Conservation (phyloP, 106 monocot genomes). For the Dendrobium nobile region DNA sequence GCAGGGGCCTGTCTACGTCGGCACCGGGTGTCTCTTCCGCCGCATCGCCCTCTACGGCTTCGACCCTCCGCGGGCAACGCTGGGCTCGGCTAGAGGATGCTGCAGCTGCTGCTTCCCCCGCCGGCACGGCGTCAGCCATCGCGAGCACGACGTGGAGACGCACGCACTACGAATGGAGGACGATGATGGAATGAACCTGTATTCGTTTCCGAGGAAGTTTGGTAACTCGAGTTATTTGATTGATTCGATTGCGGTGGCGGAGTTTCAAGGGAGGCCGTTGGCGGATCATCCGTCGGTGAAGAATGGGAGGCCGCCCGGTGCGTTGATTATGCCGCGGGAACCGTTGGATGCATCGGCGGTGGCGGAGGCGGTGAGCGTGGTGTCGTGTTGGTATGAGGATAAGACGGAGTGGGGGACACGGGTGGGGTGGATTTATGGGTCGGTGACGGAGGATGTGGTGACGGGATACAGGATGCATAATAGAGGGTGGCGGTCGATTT, state of each 20-base stretch:
- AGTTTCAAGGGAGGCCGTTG: constrained; percentile 66
- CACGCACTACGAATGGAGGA: constrained; percentile 58
- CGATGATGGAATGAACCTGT: constrained; percentile 52
- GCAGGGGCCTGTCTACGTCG: constrained; percentile 91
- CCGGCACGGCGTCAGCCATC: constrained; percentile 4
- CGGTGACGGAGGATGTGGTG: constrained; percentile 88
- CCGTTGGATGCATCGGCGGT: constrained; percentile 66
- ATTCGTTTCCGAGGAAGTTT: constrained; percentile 70
- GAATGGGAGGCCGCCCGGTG: constrained; percentile 57
- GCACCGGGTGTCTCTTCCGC: constrained; percentile 94
- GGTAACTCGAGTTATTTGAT: constrained; percentile 69
- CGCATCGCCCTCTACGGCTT: constrained; percentile 92
- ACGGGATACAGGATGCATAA: constrained; percentile 89
- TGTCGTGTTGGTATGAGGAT: constrained; percentile 85
- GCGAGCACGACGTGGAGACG: constrained; percentile 31
- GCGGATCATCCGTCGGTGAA: constrained; percentile 67
- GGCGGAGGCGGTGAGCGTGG: constrained; percentile 65
- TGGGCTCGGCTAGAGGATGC: constrained; percentile 17
- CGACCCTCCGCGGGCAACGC: constrained; percentile 72
- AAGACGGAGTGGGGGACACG: constrained; percentile 76
- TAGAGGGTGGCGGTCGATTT: constrained; percentile 66
- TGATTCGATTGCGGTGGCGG: constrained; percentile 68
- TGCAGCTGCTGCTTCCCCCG: constrained; percentile 45
- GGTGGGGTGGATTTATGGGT: constrained; percentile 82
- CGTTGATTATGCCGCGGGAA: constrained; percentile 42